Conservation (phyloP, 305 asterid genomes). For the Ilex paraguariensis region DNA sequence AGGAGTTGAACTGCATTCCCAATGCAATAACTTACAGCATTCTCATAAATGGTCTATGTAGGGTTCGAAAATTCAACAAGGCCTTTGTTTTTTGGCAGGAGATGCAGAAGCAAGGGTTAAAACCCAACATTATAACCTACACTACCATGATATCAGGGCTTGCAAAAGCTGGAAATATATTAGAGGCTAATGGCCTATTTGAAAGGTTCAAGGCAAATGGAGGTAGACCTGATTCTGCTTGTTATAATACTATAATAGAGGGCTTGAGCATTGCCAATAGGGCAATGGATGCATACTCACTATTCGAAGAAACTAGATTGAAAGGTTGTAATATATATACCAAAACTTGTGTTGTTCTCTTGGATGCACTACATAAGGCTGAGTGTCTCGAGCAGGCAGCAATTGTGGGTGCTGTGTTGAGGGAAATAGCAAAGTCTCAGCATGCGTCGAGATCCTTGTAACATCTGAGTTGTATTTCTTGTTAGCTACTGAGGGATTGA, state of each 20-base stretch:
- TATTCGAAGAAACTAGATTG: slow-evolving; percentile 80
- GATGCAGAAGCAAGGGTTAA: slow-evolving; percentile 87
- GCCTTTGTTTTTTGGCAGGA: slow-evolving; percentile 99
- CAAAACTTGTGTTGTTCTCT: slow-evolving; percentile 76
- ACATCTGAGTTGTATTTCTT: not conserved
- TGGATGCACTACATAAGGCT: slow-evolving; percentile 86
- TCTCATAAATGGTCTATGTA: slow-evolving; percentile 80
- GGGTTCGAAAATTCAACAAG: slow-evolving; percentile 81
- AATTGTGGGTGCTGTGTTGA: slow-evolving; percentile 81
- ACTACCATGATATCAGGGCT: slow-evolving; percentile 93
- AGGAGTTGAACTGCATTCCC: slow-evolving; percentile 73
- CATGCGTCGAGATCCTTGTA: slow-evolving; percentile 77
- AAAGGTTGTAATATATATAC: slow-evolving; percentile 72
- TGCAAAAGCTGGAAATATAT: slow-evolving; percentile 85
- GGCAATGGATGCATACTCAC: slow-evolving; percentile 72
- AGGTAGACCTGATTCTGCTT: slow-evolving; percentile 87
- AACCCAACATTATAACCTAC: slow-evolving; percentile 68
- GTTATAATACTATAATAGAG: slow-evolving; percentile 90
- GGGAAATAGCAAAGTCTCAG: slow-evolving; percentile 83
- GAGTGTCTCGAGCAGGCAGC: slow-evolving; percentile 95
- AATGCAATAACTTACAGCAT: slow-evolving; percentile 61
- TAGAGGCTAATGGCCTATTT: slow-evolving; percentile 68
- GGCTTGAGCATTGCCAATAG: slow-evolving; percentile 71
- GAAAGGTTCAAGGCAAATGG: slow-evolving; percentile 70
- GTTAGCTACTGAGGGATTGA: too few relatives aligned